A percentile compares a stretch with the other conserved stretches of the same genome.
These are phyloP conservation scores for Chaetomiaceae sp. DNA, from an alignment of 2,329 filamentous ascomycete species.

Conservation along the genomic window DNA sequence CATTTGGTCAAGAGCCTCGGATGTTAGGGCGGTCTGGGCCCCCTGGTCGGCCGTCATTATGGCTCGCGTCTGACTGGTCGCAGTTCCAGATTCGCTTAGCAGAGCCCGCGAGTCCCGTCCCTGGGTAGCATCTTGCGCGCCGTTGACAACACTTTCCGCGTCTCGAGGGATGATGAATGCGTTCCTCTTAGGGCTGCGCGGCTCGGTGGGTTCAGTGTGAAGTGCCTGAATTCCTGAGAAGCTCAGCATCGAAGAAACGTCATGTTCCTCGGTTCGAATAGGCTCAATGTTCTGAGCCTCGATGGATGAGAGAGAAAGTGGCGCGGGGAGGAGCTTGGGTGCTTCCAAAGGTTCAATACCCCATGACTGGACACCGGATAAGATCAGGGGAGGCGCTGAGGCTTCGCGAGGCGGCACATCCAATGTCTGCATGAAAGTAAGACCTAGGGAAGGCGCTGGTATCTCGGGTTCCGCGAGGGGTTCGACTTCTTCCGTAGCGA, in stretches of 20 bases:
- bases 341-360: constrained; percentile 27
- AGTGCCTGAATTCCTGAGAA: constrained; percentile 36
- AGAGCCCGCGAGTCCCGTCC: constrained; percentile 51
- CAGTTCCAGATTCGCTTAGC: constrained; percentile 51
- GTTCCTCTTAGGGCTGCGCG: constrained; percentile 50
- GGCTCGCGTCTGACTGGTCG: constrained; percentile 37
- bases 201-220: constrained; percentile 43
- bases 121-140: constrained; percentile 31
- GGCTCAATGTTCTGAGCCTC: constrained; percentile 18
- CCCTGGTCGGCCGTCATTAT: constrained; percentile 61
- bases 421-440: constrained; percentile 27
- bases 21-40: constrained; percentile 80
- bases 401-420: constrained; percentile 13
- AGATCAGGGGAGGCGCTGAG: constrained; percentile 15
- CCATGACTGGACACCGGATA: constrained; percentile 27
- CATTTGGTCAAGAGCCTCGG: constrained; percentile 73
- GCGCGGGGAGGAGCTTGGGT: constrained; percentile 16
- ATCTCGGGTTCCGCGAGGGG: constrained; percentile 27
- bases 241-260: constrained; percentile 26
- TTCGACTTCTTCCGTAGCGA: constrained; percentile 33
- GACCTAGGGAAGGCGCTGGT: constrained; percentile 14
- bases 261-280: constrained; percentile 30
- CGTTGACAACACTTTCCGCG: constrained; percentile 19
- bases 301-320: constrained; percentile 32
- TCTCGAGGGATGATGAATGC: constrained; percentile 55